Percentiles rank a stretch among this genome's conserved stretches.
Evolutionary conservation across 2,329 filamentous ascomycete species (phyloP).

Genomic region (Daldinia eschscholtzii): DNA sequence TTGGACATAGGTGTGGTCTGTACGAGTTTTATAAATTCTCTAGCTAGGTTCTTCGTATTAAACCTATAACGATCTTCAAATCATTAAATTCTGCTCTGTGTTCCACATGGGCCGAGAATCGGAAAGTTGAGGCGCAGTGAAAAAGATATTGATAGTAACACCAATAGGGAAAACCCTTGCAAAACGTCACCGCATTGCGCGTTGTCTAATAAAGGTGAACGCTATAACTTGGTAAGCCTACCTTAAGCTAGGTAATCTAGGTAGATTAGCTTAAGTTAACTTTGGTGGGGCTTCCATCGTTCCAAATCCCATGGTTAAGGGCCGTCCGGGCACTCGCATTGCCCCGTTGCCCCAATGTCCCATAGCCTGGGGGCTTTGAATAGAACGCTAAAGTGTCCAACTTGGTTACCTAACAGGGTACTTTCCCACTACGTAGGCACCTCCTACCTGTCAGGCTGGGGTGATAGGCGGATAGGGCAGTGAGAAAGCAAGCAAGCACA

Average conservation of each 20-base stretch:
- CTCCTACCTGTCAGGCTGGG: background rate
- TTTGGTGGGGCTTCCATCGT: slow-evolving; percentile 9
- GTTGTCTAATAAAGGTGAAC: slow-evolving; percentile 14
- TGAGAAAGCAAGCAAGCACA: slow-evolving; percentile 31
- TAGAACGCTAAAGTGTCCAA: slow-evolving; percentile 1
- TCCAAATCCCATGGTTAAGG: background rate
- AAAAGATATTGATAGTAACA: slow-evolving; percentile 29
- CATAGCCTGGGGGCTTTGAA: slow-evolving; percentile 17
- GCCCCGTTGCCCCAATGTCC: slow-evolving; percentile 15
- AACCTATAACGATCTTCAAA: background rate
- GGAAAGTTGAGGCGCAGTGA: slow-evolving; percentile 33
- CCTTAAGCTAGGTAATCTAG: too few species aligned
- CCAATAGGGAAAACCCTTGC: background rate
- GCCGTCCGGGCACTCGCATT: slow-evolving; percentile 1
- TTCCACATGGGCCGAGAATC: slow-evolving; percentile 20
- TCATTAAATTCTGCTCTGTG: slow-evolving; percentile 5
- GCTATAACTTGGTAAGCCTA: background rate
- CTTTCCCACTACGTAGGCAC: background rate
- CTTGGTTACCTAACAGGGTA: background rate
- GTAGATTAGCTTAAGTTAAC: background rate
- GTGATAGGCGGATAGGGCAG: slow-evolving; percentile 8
- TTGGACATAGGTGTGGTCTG: background rate
- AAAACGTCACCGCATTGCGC: slow-evolving; percentile 38
- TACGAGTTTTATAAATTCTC: background rate
- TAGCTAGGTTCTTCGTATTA: background rate